These are phyloP conservation scores for Irpex sp. DNA, from an alignment of 1,284 basidiomycete genomes.

Conservation along the genomic window DNA sequence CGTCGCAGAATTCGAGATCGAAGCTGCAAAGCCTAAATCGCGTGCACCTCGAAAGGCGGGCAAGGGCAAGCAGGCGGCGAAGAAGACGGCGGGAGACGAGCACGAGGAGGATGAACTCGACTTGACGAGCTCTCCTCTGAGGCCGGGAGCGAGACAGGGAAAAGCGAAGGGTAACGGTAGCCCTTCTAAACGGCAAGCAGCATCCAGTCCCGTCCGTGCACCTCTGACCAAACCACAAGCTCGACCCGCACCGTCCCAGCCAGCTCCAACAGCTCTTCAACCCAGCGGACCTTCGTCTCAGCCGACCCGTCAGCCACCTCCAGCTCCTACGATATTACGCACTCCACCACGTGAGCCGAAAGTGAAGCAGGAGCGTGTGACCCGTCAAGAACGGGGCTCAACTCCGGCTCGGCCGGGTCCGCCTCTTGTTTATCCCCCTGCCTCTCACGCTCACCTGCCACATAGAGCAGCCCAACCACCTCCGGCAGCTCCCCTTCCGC, in stretches of 20 bases:
- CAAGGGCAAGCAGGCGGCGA: constrained; percentile 5
- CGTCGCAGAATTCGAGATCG: constrained; percentile 28
- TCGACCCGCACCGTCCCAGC: background rate
- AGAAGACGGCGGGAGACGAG: constrained; percentile 11
- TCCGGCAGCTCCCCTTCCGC: background rate
- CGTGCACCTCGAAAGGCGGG: constrained; percentile 16
- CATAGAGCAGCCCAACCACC: background rate
- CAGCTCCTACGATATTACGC: background rate
- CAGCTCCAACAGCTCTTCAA: background rate
- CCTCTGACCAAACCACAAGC: background rate
- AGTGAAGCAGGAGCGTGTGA: background rate
- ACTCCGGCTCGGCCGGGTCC: background rate
- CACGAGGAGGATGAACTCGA: background rate
- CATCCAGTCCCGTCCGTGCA: background rate
- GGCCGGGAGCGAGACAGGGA: background rate
- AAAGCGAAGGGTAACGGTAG: background rate
- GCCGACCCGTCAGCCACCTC: background rate
- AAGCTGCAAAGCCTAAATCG: constrained; percentile 12
- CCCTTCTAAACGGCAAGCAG: background rate
- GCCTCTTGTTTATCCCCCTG: background rate
- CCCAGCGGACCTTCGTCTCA: background rate
- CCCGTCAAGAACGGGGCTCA: background rate
- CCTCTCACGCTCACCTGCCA: background rate
- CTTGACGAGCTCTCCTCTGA: background rate
- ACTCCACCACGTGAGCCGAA: background rate